These are phyloP conservation scores for Phytophthora cryptogea DNA, from an alignment of 352 stramenopile species.

Conservation along the genomic window DNA sequence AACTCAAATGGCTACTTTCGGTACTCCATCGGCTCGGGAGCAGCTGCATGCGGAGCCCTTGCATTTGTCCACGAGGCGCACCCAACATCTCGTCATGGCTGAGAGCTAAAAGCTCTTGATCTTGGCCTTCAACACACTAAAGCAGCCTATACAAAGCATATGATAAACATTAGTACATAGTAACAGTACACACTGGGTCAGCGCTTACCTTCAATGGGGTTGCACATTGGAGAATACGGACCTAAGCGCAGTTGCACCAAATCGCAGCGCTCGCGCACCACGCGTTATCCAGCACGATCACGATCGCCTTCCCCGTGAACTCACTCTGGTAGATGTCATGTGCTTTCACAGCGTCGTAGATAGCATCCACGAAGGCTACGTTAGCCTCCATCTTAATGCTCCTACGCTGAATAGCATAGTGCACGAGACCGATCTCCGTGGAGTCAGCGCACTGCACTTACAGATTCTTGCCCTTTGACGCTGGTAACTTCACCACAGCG, in stretches of 20 bases:
- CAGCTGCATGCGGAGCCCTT: not conserved
- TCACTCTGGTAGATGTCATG: not conserved
- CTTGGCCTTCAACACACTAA: constrained; percentile 1
- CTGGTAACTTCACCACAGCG: not conserved
- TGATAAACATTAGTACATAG: not conserved
- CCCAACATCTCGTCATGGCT: not conserved
- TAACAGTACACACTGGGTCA: not conserved
- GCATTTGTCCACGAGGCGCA: not conserved
- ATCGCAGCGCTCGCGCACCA: not conserved
- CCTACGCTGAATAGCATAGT: not conserved
- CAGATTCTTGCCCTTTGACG: not conserved
- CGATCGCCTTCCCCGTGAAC: not conserved
- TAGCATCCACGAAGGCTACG: constrained; percentile 1
- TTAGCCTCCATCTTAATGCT: constrained; percentile 2
- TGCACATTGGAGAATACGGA: not conserved
- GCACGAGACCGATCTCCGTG: constrained; percentile 1
- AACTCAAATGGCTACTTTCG: not conserved
- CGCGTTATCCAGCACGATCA: not conserved
- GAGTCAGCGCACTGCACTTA: not conserved
- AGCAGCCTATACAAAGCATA: not conserved
- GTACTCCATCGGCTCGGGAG: not conserved
- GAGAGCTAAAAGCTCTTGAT: constrained; percentile 1
- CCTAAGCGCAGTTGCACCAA: not conserved
- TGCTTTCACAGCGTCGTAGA: not conserved
- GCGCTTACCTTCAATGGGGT: not conserved